Evolutionary conservation across 306 rosid species (phyloP), one percentile per base, ranked within the genome.

Genomic region (Calophaca sinica): DNA sequence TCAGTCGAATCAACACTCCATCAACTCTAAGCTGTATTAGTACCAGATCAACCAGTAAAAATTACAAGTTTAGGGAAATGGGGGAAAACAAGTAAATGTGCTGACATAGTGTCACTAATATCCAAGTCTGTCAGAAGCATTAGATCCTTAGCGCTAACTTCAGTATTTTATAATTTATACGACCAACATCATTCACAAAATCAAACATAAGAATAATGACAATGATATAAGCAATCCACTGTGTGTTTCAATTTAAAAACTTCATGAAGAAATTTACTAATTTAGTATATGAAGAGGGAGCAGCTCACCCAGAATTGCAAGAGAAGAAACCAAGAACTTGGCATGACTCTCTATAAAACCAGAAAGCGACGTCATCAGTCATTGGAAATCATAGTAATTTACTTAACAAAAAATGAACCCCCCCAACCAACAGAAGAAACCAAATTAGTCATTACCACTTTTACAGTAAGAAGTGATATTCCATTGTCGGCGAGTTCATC

Each of bases 401-500:
- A 44, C 49, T 55, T 20, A 36, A 51, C 64, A 58, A 45, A 36
- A 59, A 66, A 41, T 1, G 15, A 51, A 32, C 13, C 13, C 31
- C 31, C 57, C 52, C n/a, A 42, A n/a, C 72, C 49, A 71, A 14
- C n/a, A 28, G 50, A 79, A 80, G 77, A 77, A 70, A 71, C 45
- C 69, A 60, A 68, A 80, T 46, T 20, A 67, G 54, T 14, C 12
- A 48, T 86, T 88, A 94, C 98, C 96, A 94, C 98, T 94, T 94
- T 91, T 54, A 90, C 93, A 46, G 97, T 94, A 75, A 94, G 82
- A 84, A 94, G 97, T 62, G 98, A 94, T 51, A 86, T 89, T 42
- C 98, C 99, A 63, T 83, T 92, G 79, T 94, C 99, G 63, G 99
- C 99, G 42, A 94, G 80, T 76, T 94, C 99, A 85, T 94, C 99